Evolutionary conservation across 2,329 filamentous ascomycete species (phyloP), one percentile per base, ranked within the genome.

Genomic region (Septoria linicola): DNA sequence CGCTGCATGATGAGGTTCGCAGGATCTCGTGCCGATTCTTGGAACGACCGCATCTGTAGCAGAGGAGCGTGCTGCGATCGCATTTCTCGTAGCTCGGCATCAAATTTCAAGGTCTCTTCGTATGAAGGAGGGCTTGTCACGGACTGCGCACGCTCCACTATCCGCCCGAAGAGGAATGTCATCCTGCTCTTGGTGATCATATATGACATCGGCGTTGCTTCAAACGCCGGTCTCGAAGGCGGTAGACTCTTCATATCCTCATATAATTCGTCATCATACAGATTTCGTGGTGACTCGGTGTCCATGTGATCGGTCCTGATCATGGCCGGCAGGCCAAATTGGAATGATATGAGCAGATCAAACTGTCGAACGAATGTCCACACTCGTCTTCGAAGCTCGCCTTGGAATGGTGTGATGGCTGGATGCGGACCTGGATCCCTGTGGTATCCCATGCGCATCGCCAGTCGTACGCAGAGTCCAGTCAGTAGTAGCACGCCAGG

Each of bases 221-320:
- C 87, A 1, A 79, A 82, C 25, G 74, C 75, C 0, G 87, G 84
- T 50, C 87, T 75, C 0, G 85, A 81, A 1, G 81, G 78, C 1
- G 88, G 88, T 8, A 92, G 69, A 6, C 77, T 72, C 58, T 84
- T 85, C 56, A 82, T 85, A 17, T 81, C 79, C 2, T 85, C 83
- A 40, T 83, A 79, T 32, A 93, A 84, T 59, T 92, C 88, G 56
- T 91, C 87, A 60, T 93, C 88, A 65, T 88, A 88, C 13, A 92
- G 79, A 63, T 92, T 93, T 50, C 83, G 81, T 1, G 88, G 88
- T 4, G 88, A 72, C 60, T 85, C 79, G 0, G 87, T 85, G 63
- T 93, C 89, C 49, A 83, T 89, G 64, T 90, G 84, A 41, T 85
- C 78, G 10, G 85, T 79, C 56, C 86, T 81, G 20, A 91, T 84